A percentile compares a stretch with the other conserved stretches of the same genome.
phyloP scores from a whole-genome alignment of 768 basidiomycete genomes.

The Lepiota brunneoincarnata region DNA sequence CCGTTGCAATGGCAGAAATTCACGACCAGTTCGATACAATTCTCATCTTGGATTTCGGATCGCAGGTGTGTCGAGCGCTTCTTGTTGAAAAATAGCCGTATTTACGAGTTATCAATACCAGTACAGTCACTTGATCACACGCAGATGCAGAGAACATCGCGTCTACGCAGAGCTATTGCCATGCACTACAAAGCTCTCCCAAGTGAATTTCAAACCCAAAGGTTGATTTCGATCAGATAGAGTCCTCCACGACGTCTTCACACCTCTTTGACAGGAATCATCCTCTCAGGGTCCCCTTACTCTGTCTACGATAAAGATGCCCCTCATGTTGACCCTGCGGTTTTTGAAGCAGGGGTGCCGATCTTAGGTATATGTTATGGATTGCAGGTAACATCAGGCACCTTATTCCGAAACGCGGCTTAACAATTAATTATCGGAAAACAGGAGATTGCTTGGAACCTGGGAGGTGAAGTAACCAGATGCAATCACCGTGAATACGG shows the following conservation, averaged over 20 bases:
- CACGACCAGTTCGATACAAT: constrained; percentile 96
- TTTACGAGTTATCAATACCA: constrained; percentile 27
- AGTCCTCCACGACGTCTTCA: constrained; percentile 1
- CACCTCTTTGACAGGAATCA: constrained; percentile 59
- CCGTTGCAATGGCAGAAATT: constrained; percentile 69
- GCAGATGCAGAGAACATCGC: constrained; percentile 95
- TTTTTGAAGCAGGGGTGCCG: constrained; percentile 86
- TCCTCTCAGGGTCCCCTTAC: constrained; percentile 96
- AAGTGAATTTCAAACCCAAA: constrained; percentile 92
- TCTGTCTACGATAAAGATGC: constrained; percentile 94
- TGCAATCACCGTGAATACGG: constrained; percentile 96
- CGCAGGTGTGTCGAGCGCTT: constrained; percentile 58
- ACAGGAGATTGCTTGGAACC: constrained; percentile 91
- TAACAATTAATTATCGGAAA: neutral
- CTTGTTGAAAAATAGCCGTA: constrained; percentile 12
- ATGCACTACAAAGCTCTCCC: constrained; percentile 87
- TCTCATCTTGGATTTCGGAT: constrained; percentile 96
- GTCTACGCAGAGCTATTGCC: constrained; percentile 98
- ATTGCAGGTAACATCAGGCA: constrained; percentile 61
- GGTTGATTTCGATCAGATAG: constrained; percentile 44
- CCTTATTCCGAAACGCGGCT: neutral
- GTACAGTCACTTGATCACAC: constrained; percentile 97
- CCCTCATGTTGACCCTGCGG: constrained; percentile 90
- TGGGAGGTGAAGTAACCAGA: constrained; percentile 80
- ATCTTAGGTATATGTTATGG: constrained; percentile 98